These are phyloP conservation scores for Coemansia sp. DNA, from an alignment of 192 early-diverging fungal species.

Conservation along the genomic window DNA sequence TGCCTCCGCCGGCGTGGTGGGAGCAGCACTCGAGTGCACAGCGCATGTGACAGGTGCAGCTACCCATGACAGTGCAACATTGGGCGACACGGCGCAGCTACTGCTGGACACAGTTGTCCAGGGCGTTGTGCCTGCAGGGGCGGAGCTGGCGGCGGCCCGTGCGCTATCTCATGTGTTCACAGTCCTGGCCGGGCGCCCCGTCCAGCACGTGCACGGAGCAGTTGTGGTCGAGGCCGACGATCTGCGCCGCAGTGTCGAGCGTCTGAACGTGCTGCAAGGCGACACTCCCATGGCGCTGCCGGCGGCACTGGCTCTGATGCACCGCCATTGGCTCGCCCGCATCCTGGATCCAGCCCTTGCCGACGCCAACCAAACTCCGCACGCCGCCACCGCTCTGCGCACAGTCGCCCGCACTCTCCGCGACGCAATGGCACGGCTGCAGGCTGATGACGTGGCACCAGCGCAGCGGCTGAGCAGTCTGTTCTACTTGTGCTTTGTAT, in stretches of 20 bases:
- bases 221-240: conserved; percentile 26
- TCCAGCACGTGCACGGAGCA: conserved; percentile 12
- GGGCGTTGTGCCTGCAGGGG: conserved; percentile 6
- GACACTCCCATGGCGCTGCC: conserved; percentile 22
- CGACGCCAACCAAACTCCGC: conserved; percentile 27
- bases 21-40: conserved; percentile 35
- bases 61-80: conserved; percentile 15
- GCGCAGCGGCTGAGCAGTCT: conserved; percentile 22
- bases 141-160: not conserved
- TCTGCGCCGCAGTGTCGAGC: conserved; percentile 37
- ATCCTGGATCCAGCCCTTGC: conserved; percentile 25
- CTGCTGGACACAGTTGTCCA: conserved; percentile 15
- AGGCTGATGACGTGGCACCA: conserved; percentile 1
- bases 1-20: conserved; percentile 18
- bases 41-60: conserved; percentile 16
- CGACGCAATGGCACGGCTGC: conserved; percentile 9
- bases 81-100: conserved; percentile 20
- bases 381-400: conserved; percentile 24
- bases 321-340: conserved; percentile 35
- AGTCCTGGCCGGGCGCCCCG: conserved; percentile 4
- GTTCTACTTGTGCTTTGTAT: conserved; percentile 46
- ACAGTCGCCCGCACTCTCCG: conserved; percentile 21
- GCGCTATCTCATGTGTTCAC: conserved; percentile 18
- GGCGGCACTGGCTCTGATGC: conserved; percentile 28
- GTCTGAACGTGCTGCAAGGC: conserved; percentile 21